Evolutionary conservation across 169 alveolate genomes (phyloP), one percentile per base, ranked within the genome.

Genomic region (Neospora caninum): DNA sequence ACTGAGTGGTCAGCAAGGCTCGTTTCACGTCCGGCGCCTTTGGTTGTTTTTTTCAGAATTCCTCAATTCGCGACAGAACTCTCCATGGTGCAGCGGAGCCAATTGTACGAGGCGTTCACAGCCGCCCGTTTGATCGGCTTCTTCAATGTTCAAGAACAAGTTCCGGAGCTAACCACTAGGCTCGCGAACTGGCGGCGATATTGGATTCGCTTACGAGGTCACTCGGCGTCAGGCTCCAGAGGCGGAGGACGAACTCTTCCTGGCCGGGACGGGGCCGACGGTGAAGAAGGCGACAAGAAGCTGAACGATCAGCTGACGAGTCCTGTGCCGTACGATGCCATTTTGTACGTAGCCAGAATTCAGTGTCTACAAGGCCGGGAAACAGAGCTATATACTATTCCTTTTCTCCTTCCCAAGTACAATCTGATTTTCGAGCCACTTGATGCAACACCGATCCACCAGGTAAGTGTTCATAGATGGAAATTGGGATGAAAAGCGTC

Each of bases 381-480:
- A 13, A 88, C 92, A 18, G 54, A 54, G 58, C 83, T 88, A 18
- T 88, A 88, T 80, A 18, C 92, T 13, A 36, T 54, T n/a, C 92
- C 84, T 2, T 88, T 58, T 39, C 67, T 88, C 41, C 18, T 88
- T 0, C 43, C 69, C 64, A 20, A 45, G 49, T 36, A 36, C 92
- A 88, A 88, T 80, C 82, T 88, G 0, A 39, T 88, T 38, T 88
- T 88, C 38, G 92, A 88, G 92, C 92, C 92, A 29, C 84, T 88
- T 31, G 73, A 88, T n/a, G 41, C 92, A 25, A 45, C 84, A 1
- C 92, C 92, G 25, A 67, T 88, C 36, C 92, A 88, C 84, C 45
- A 45, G 42, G 92, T 88, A 27, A 58, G 84, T 0, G 36, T 29
- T 22, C 73, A 22, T 6, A 22, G 16, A 64, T n/a, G n/a, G 73